phyloP scores from a whole-genome alignment of 768 basidiomycete species.

The Cyclocybe aegerita region DNA sequence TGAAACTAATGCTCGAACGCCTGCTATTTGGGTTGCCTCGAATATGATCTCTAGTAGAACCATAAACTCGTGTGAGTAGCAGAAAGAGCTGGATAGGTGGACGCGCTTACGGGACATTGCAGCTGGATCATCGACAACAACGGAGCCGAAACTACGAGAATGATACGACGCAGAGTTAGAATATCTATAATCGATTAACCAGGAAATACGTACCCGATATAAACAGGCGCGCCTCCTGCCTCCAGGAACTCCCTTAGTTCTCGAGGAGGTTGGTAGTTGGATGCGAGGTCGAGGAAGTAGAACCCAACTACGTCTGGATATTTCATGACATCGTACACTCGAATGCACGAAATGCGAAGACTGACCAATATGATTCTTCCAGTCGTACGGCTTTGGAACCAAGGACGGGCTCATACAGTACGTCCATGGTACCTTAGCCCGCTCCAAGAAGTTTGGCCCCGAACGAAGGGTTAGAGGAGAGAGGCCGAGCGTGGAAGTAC shows the following conservation, averaged over 20 bases:
- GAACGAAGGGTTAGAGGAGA: conserved; percentile 45
- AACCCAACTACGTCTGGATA: conserved; percentile 57
- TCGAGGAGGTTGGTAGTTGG: conserved; percentile 43
- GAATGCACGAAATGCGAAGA: neutral
- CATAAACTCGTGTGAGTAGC: neutral
- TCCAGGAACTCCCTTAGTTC: conserved; percentile 49
- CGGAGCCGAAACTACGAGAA: conserved; percentile 52
- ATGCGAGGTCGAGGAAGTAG: conserved; percentile 57
- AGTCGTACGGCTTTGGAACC: conserved; percentile 61
- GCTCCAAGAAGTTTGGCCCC: conserved; percentile 52
- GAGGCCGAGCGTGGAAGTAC: conserved; percentile 47
- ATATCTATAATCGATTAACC: conserved; percentile 2
- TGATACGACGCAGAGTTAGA: too few species aligned
- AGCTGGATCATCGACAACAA: conserved; percentile 55
- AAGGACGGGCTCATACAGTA: conserved; percentile 62
- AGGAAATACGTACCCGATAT: conserved; percentile 45
- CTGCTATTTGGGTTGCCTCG: conserved; percentile 52
- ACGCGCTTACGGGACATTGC: conserved; percentile 44
- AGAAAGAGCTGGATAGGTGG: neutral
- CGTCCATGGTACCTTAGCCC: conserved; percentile 58
- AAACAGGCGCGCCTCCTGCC: conserved; percentile 51
- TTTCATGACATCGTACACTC: neutral
- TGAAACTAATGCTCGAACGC: conserved; percentile 59
- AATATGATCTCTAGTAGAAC: conserved; percentile 48
- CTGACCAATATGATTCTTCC: conserved; percentile 61